Conservation (phyloP, 108 stramenopile species). For the Fragilaria radians region DNA sequence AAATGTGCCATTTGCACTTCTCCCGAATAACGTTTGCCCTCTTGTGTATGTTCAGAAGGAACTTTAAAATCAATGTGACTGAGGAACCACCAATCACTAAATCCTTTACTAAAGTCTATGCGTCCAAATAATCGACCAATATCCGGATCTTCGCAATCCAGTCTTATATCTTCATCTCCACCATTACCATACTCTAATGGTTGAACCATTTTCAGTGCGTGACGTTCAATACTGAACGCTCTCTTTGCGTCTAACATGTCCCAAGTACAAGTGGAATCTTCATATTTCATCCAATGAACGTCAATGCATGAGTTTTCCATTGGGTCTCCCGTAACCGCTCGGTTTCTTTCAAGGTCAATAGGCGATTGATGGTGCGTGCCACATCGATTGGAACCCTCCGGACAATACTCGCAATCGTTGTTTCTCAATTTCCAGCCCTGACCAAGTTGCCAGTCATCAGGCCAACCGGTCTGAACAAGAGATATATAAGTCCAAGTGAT, state of each 20-base stretch:
- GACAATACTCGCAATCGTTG: constrained; percentile 37
- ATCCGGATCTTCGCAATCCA: constrained; percentile 24
- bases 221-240: constrained; percentile 19
- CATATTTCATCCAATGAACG: constrained; percentile 33
- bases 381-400: constrained; percentile 4
- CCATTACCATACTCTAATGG: constrained; percentile 13
- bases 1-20: constrained; percentile 47
- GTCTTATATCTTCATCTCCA: constrained; percentile 16
- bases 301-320: constrained; percentile 29
- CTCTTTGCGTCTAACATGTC: constrained; percentile 15
- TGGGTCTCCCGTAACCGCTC: constrained; percentile 19
- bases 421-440: constrained; percentile 19
- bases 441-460: constrained; percentile 4
- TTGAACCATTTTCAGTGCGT: constrained; percentile 18
- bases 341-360: constrained; percentile 53
- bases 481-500: not conserved
- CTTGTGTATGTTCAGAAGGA: constrained; percentile 49
- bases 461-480: constrained; percentile 34
- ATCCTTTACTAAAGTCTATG: constrained; percentile 36
- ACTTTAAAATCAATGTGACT: constrained; percentile 50
- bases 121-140: constrained; percentile 15
- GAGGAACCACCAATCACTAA: constrained; percentile 32
- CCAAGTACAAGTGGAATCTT: constrained; percentile 30
- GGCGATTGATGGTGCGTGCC: constrained; percentile 41
- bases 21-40: constrained; percentile 54